Evolutionary conservation across 2,329 filamentous ascomycete species (phyloP), one percentile per base, ranked within the genome.

Genomic region (Beauveria caledonica): DNA sequence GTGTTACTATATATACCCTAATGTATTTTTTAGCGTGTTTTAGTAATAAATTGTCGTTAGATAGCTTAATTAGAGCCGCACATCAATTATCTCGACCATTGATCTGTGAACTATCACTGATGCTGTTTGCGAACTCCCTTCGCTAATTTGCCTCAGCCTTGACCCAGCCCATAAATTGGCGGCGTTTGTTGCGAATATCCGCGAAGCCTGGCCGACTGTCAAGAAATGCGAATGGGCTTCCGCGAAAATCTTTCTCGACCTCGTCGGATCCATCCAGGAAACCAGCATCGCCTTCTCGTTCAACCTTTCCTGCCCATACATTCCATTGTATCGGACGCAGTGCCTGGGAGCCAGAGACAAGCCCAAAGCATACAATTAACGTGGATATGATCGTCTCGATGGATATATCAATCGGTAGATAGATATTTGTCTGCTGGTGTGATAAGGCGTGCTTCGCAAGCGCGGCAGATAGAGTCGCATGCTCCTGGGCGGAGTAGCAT

Each of bases 401-500:
- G 42, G 86, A 85, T 68, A 99, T 95, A 70, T 99, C 94, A 63
- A 89, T 76, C 0, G 94, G 93, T 1, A 97, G 81, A 17, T 81
- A 77, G 61, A 74, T 69, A 56, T 73, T 66, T 3, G 76, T 68
- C 15, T 76, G 69, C 21, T 74, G 68, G 33, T 78, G 74, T 4
- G 80, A 72, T 27, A 76, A 69, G 4, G 77, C 68, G 46, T 78
- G 71, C 33, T 77, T 75, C 48, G 77, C 71, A 58, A 79, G 73
- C 39, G 79, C 78, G 60, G 86, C 83, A 66, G 86, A 84, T 54
- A 96, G 83, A 23, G 86, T 80, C 7, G 90, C 88, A 76, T 96
- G 90, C 77, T 99, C 94, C 74, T 96, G 89, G 51, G 92, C 92
- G 56, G 94, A 99, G 76, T 97, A 99, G 76, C 92, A 95, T 64